phyloP scores from a whole-genome alignment of 148 eudicot species.

The Vaccinium vitisidaea region DNA sequence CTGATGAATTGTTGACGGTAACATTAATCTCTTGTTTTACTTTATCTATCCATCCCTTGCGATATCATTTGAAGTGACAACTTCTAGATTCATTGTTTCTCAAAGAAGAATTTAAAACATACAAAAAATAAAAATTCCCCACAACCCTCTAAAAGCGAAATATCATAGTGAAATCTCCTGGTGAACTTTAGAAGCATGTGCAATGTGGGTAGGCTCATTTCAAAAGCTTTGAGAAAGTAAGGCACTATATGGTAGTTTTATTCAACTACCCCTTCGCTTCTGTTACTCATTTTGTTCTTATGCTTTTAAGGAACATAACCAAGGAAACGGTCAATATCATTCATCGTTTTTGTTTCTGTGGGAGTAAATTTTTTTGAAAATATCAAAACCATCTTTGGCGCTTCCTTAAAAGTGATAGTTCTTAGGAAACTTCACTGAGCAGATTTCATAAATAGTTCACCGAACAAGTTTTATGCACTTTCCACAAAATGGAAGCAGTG shows the following conservation, averaged over 20 bases:
- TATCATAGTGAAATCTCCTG: not conserved
- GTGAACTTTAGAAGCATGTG: not conserved
- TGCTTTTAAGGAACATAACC: not conserved
- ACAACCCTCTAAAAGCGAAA: not conserved
- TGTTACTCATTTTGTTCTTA: not conserved
- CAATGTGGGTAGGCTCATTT: not conserved
- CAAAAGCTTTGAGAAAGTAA: not conserved
- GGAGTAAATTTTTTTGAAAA: not conserved
- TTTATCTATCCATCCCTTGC: not conserved
- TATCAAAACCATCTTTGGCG: not conserved
- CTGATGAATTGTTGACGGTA: slow-evolving; percentile 84
- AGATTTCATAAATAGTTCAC: not conserved
- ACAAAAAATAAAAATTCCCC: not conserved
- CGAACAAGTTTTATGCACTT: not conserved
- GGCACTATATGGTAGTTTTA: not conserved
- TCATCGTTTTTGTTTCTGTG: not conserved
- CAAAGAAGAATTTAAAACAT: not conserved
- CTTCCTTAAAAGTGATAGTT: not conserved
- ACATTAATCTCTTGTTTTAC: slow-evolving; percentile 7
- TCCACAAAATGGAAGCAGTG: not conserved
- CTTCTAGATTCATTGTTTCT: not conserved
- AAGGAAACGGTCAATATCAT: not conserved
- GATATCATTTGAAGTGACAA: not conserved
- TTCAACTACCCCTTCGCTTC: not conserved
- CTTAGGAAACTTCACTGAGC: not conserved